Evolutionary conservation across 768 basidiomycete species (phyloP), one percentile per base, ranked within the genome.

Genomic region (Amanita brunnescens): DNA sequence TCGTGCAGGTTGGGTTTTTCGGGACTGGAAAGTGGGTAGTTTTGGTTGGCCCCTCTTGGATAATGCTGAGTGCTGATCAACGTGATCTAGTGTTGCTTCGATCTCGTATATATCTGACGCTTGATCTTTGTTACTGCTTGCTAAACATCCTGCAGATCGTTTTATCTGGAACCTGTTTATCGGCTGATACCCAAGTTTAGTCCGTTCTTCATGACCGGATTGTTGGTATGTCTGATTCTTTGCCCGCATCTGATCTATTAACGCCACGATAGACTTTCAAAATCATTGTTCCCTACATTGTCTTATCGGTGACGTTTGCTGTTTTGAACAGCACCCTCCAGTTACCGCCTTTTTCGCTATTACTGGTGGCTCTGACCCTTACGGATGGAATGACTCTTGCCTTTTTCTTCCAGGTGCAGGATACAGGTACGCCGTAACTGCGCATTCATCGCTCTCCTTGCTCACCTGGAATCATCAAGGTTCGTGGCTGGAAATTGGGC

Each of bases 401-500:
- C 3, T 91, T 92, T 69, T 92, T 93, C 66, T 83, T 83, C 71
- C 80, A 79, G 34, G 90, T 93, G 23, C 81, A 80, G 20, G 88
- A 93, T 62, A 87, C 81, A 3, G 87, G 82, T 82, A 55, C 52
- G 68, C 58, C 14, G 24, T 47, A n/a, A 13, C 6, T 18, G 4
- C 24, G 13, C 20, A 44, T 33, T 16, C 16, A 26, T 29, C 10
- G 30, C 18, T 5, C 21, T 39, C 48, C 54, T 61, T 39, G 54
- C 47, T 43, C 53, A 18, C 5, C 44, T 20, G 35, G 2, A 29
- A 16, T 12, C 16, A 54, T 24, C 32, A 58, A 78, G 86, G 91
- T 0, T 89, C 86, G 2, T 93, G 91, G 91, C 69, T 92, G 52
- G 87, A 93, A 61, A 93, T 91, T 47, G 90, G 91, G 5, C 86